Base-by-base conservation (phyloP, 2,329 filamentous ascomycete species). In the Fusarium domesticum region DNA sequence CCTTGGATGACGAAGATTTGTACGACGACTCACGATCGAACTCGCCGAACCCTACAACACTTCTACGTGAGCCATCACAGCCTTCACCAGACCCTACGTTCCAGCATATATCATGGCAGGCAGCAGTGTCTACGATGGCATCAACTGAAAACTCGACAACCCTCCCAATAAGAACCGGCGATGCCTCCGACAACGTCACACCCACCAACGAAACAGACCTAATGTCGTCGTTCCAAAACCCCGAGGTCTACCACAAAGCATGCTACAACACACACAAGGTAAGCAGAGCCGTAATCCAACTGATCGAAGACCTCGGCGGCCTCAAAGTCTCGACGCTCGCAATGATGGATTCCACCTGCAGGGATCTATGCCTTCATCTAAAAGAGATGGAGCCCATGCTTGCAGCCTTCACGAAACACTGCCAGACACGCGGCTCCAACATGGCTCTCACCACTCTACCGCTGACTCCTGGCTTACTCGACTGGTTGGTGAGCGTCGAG, bases 341-440 rank as follows among this genome's bases (percentile, higher is more conserved):
- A 2, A 42, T 41, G 2, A 36, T 59, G 1, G 35, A 42, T 7
- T 45, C 45, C 1, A 48, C 44, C 8, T 60, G 57, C 32, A 19
- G 36, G 2, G 25, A 41, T 4, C 19, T 60, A 2, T 43, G 15
- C 3, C 16, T n/a, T 2, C 51, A 56, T 5, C 15, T 45, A n/a
- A 12, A 37, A 3, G 56, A 60, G 12, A 45, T 60, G 0, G 28
- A 46, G 16, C 37, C 40, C 15, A 60, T 60, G 33, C 43, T 56
- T 0, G 17, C 25, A 2, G 18, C 19, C 0, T 60, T 60, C 11
- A 37, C 43, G 5, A 35, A 38, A 2, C 46, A 55, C 30, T 60
- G 53, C 50, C 16, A 16, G 4, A 31, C 44, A 7, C 35, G 44
- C 4, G 43, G 39, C 4, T 46, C 44, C 7, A 56, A 42, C 5